These are phyloP conservation scores for Colletotrichum magnum DNA, from an alignment of 2,329 filamentous ascomycete genomes.

Conservation along the genomic window DNA sequence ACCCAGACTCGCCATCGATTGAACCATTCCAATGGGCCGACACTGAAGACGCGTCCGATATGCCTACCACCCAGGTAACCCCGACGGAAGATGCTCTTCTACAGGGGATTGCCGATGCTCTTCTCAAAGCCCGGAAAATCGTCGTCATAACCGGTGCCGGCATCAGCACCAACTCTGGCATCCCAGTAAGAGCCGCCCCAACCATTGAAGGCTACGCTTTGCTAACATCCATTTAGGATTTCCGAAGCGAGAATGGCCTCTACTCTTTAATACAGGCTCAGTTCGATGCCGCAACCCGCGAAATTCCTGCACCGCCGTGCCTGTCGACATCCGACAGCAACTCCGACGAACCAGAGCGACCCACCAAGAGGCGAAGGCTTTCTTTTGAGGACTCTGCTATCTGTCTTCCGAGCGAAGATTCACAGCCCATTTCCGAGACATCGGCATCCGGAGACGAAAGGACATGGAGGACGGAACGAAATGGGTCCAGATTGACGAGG, in stretches of 20 bases:
- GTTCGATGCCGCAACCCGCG: slow-evolving; percentile 67
- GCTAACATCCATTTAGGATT: slow-evolving; percentile 66
- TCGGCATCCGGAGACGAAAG: background rate
- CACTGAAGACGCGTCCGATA: slow-evolving; percentile 50
- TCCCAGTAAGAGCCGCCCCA: slow-evolving; percentile 69
- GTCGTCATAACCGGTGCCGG: slow-evolving; percentile 80
- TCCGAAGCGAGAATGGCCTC: slow-evolving; percentile 79
- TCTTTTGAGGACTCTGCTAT: slow-evolving; percentile 43
- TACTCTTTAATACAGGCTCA: slow-evolving; percentile 80
- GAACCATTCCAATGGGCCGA: slow-evolving; percentile 37
- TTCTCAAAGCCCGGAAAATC: slow-evolving; percentile 77
- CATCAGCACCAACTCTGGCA: slow-evolving; percentile 83
- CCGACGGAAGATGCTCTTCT: slow-evolving; percentile 67
- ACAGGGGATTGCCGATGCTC: slow-evolving; percentile 74
- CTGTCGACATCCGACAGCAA: slow-evolving; percentile 32
- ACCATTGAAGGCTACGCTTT: background rate
- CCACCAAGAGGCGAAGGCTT: slow-evolving; percentile 53
- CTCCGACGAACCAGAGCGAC: slow-evolving; percentile 41
- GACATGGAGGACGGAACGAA: no score
- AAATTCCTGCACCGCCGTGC: background rate
- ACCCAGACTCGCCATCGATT: background rate
- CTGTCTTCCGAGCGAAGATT: slow-evolving; percentile 26
- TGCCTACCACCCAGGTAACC: slow-evolving; percentile 72
- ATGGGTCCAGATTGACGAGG: background rate
- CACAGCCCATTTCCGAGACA: slow-evolving; percentile 1